phyloP scores from a whole-genome alignment of 306 rosid genomes.

The Dicorynia guianensis region DNA sequence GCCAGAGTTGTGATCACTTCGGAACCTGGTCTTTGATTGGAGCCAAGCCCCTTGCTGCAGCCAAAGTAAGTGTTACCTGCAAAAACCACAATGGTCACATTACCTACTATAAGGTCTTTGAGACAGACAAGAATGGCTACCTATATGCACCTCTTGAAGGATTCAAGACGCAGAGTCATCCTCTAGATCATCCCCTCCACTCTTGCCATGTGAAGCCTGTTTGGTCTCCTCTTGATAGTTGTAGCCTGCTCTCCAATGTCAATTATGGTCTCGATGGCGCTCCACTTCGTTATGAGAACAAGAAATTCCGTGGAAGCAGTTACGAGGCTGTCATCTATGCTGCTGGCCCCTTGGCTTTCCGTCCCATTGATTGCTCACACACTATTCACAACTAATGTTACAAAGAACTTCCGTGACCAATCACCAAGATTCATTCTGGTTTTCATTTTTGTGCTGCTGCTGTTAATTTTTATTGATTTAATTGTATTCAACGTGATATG shows the following conservation, averaged over 20 bases:
- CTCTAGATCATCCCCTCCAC: slow-evolving; percentile 86
- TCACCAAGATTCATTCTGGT: slow-evolving; percentile 14
- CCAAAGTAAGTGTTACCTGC: slow-evolving; percentile 86
- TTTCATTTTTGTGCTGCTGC: slow-evolving; percentile 3
- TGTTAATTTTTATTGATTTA: slow-evolving; percentile 17
- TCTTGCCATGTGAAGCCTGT: slow-evolving; percentile 78
- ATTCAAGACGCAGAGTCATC: slow-evolving; percentile 56
- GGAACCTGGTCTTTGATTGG: slow-evolving; percentile 81
- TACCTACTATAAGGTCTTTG: slow-evolving; percentile 75
- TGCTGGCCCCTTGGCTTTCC: slow-evolving; percentile 93
- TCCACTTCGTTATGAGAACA: slow-evolving; percentile 71
- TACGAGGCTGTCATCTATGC: slow-evolving; percentile 79
- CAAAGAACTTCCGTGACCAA: slow-evolving; percentile 1
- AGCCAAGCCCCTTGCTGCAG: slow-evolving; percentile 72
- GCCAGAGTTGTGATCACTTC: slow-evolving; percentile 76
- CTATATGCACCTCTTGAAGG: slow-evolving; percentile 77
- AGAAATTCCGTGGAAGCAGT: slow-evolving; percentile 59
- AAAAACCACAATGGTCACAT: slow-evolving; percentile 67
- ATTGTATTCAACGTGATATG: slow-evolving; percentile 8
- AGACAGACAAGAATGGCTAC: slow-evolving; percentile 73
- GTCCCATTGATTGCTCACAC: slow-evolving; percentile 63
- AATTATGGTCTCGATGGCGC: slow-evolving; percentile 79
- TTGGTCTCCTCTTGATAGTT: slow-evolving; percentile 67
- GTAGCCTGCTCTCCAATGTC: slow-evolving; percentile 71
- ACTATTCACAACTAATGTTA: slow-evolving; percentile 43